These are phyloP conservation scores for Globisporangium irregulare DNA, from an alignment of 352 stramenopile species.

Conservation along the genomic window DNA sequence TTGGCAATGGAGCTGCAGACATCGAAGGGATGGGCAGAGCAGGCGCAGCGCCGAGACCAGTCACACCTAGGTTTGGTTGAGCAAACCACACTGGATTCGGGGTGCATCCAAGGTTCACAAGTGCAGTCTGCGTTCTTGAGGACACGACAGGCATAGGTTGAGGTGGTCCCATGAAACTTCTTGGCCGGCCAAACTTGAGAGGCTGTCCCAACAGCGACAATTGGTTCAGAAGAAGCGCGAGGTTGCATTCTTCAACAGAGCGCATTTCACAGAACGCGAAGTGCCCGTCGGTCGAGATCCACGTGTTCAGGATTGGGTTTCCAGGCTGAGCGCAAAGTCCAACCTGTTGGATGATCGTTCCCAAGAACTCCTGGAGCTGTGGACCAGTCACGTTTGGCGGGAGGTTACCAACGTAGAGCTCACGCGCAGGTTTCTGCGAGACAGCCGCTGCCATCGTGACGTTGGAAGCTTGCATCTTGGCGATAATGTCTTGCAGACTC, in stretches of 20 bases:
- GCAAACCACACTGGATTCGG: slow-evolving; percentile 81
- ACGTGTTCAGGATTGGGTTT: slow-evolving; percentile 83
- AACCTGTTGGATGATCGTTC: slow-evolving; percentile 87
- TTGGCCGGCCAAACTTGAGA: slow-evolving; percentile 83
- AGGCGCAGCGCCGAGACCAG: slow-evolving; percentile 10
- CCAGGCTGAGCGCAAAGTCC: slow-evolving; percentile 71
- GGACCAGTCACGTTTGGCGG: slow-evolving; percentile 78
- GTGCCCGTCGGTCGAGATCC: slow-evolving; percentile 83
- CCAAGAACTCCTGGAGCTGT: slow-evolving; percentile 83
- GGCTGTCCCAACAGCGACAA: slow-evolving; percentile 73
- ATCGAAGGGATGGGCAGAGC: slow-evolving; percentile 4
- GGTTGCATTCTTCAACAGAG: slow-evolving; percentile 82
- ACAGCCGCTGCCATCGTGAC: slow-evolving; percentile 69
- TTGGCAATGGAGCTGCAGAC: background rate
- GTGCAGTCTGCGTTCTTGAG: slow-evolving; percentile 67
- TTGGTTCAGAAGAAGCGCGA: slow-evolving; percentile 82
- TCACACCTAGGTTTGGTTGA: slow-evolving; percentile 22
- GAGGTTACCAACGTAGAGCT: slow-evolving; percentile 86
- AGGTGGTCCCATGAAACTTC: slow-evolving; percentile 80
- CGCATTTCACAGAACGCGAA: slow-evolving; percentile 90
- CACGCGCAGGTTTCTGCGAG: slow-evolving; percentile 74
- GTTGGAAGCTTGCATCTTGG: slow-evolving; percentile 85
- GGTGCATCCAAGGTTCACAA: slow-evolving; percentile 78
- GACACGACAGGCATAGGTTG: slow-evolving; percentile 71
- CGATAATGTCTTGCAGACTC: slow-evolving; percentile 87